Evolutionary conservation across 495 filamentous ascomycete genomes (phyloP), one percentile per base, ranked within the genome.

Genomic region (Penicillium nucicola): DNA sequence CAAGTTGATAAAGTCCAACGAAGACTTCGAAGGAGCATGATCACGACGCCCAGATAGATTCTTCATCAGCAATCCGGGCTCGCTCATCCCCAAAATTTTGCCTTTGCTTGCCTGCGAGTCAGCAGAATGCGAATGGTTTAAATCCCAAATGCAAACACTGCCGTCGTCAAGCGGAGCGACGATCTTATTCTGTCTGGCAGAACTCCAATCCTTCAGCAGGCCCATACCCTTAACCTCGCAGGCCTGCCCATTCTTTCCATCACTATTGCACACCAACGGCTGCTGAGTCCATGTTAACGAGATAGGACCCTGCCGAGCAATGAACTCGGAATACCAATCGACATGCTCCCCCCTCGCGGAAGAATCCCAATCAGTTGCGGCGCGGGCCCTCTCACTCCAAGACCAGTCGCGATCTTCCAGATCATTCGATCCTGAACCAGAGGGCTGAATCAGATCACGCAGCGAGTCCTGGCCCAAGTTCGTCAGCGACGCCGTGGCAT

Each of bases 271-370:
- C 15, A 68, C 61, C 13, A 65, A 66, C 13, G 82, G 80, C 42
- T 82, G 76, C 56, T 89, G 80, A 39, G 92, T 72, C 90, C 90
- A 96, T 56, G 77, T 86, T 23, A 88, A 68, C 5, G 76, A 78
- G 23, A 90, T 77, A 0, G 88, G 85, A 0, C 81, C 90, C 71
- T 93, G 79, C 18, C 90, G 77, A 20, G 90, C 88, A 53, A 92
- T 86, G 64, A 88, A 96, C 67, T 96, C 91, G 42, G 85, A 81
- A 56, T 95, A 96, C 84, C 89, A 96, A 42, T 88, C 80, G 12
- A 88, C 73, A 48, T 74, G 61, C 52, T 76, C 72, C 11, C 71
- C 68, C 12, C 85, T 83, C 50, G 86, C 86, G 4, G 81, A 80
- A 2, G 89, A 88, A 53, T 96, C 90, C 90, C 90, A 95, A 53